Conservation (phyloP, 2,329 filamentous ascomycete species). For the Xylariaceae sp. region DNA sequence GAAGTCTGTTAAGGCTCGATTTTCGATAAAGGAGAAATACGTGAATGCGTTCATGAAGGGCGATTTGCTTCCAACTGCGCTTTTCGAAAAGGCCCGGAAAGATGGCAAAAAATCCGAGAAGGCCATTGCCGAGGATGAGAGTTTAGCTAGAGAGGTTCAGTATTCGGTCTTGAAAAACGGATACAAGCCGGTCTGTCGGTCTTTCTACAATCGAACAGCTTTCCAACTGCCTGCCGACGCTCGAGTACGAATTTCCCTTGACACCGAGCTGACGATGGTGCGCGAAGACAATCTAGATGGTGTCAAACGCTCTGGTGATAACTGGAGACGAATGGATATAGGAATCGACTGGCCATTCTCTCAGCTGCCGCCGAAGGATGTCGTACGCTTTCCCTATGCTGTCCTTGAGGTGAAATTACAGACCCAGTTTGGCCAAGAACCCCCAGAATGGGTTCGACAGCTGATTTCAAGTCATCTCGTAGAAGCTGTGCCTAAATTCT, state of each 20-base stretch:
- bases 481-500: conserved; percentile 98
- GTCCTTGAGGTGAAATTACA: conserved; percentile 97
- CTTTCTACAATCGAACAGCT: conserved; percentile 97
- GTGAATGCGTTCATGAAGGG: conserved; percentile 90
- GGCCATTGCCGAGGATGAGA: conserved; percentile 89
- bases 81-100: conserved; percentile 96
- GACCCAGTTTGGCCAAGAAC: conserved; percentile 92
- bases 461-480: conserved; percentile 92
- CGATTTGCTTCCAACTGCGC: conserved; percentile 79
- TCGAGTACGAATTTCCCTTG: conserved; percentile 92
- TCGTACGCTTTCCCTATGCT: conserved; percentile 93
- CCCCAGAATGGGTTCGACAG: conserved; percentile 95
- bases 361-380: conserved; percentile 82
- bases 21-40: conserved; percentile 95
- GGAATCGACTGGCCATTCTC: conserved; percentile 95
- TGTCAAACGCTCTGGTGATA: conserved; percentile 74
- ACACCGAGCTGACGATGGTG: conserved; percentile 93
- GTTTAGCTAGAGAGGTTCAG: conserved; percentile 88
- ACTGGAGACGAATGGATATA: conserved; percentile 97
- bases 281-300: conserved; percentile 96
- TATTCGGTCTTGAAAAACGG: conserved; percentile 89
- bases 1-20: conserved; percentile 97
- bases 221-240: conserved; percentile 97
- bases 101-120: conserved; percentile 94
- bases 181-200: conserved; percentile 87